Conservation (phyloP, 768 basidiomycete species). For the Suillus bovinus region DNA sequence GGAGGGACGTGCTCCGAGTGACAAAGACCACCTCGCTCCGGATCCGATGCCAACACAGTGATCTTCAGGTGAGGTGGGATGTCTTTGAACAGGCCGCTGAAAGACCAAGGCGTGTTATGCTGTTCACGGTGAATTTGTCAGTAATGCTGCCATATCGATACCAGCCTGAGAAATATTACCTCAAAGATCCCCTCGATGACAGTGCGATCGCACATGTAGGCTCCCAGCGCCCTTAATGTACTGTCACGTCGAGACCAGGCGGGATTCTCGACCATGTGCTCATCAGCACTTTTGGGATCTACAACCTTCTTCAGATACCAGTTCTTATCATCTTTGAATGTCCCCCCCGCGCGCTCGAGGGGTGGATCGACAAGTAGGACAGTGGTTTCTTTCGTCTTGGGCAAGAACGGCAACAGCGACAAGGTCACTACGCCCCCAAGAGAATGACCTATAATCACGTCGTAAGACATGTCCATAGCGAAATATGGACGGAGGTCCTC, state of each 20-base stretch:
- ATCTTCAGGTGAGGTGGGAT: constrained; percentile 12
- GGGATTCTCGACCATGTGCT: constrained; percentile 12
- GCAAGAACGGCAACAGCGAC: constrained; percentile 18
- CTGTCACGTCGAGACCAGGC: constrained; percentile 11
- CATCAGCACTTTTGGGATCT: not conserved
- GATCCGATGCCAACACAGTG: constrained; percentile 12
- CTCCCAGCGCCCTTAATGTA: constrained; percentile 12
- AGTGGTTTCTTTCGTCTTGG: constrained; percentile 6
- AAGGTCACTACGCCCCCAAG: constrained; percentile 15
- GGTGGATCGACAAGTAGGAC: constrained; percentile 17
- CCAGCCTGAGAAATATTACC: constrained; percentile 3
- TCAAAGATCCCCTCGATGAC: constrained; percentile 11
- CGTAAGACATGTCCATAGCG: constrained; percentile 7
- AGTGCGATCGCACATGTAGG: constrained; percentile 8
- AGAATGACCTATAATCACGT: constrained; percentile 24
- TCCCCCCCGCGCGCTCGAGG: constrained; percentile 4
- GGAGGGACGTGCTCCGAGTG: constrained; percentile 14
- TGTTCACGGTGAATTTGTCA: constrained; percentile 1
- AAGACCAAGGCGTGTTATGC: constrained; percentile 19
- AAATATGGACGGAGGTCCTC: constrained; percentile 19
- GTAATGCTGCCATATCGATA: not conserved
- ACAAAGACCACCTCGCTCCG: constrained; percentile 11
- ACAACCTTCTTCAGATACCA: not conserved
- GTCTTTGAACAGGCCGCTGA: constrained; percentile 10
- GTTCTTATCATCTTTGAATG: not conserved